phyloP scores from a whole-genome alignment of 257 asterid genomes.

The Solanum sitiens region DNA sequence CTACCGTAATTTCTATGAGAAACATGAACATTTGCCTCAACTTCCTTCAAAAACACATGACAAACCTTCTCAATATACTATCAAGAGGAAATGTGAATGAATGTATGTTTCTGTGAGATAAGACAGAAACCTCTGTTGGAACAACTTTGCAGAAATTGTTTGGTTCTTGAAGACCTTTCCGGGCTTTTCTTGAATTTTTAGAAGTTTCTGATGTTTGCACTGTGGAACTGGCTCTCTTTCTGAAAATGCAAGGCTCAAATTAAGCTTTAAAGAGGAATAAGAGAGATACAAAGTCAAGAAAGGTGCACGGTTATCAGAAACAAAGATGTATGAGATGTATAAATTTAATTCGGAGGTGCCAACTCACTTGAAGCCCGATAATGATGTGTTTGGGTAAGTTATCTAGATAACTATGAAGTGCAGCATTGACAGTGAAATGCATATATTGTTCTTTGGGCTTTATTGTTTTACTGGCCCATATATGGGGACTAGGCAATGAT shows the following conservation, averaged over 20 bases:
- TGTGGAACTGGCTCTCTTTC: slow-evolving; percentile 36
- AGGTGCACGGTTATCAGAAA: not conserved
- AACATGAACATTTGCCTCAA: slow-evolving; percentile 23
- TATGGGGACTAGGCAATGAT: not conserved
- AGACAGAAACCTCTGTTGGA: slow-evolving; percentile 42
- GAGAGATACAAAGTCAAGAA: not conserved
- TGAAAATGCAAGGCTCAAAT: slow-evolving; percentile 14
- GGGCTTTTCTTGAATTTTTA: slow-evolving; percentile 47
- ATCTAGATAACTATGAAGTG: not conserved
- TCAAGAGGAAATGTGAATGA: not conserved
- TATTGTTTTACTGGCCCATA: not conserved
- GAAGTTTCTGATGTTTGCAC: slow-evolving; percentile 23
- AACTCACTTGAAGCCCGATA: not conserved
- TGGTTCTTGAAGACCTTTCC: slow-evolving; percentile 45
- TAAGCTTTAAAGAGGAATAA: not conserved
- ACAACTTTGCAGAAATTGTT: slow-evolving; percentile 32
- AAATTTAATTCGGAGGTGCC: not conserved
- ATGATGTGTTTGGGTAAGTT: not conserved
- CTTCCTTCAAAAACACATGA: slow-evolving; percentile 26
- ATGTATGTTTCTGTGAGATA: not conserved
- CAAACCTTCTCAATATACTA: not conserved
- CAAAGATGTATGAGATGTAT: not conserved
- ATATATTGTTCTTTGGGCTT: not conserved
- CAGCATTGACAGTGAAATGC: not conserved
- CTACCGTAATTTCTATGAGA: slow-evolving; percentile 20